Evolutionary conservation across 129 eudicot genomes (phyloP), one percentile per base, ranked within the genome.

Genomic region (Helianthus annuus): DNA sequence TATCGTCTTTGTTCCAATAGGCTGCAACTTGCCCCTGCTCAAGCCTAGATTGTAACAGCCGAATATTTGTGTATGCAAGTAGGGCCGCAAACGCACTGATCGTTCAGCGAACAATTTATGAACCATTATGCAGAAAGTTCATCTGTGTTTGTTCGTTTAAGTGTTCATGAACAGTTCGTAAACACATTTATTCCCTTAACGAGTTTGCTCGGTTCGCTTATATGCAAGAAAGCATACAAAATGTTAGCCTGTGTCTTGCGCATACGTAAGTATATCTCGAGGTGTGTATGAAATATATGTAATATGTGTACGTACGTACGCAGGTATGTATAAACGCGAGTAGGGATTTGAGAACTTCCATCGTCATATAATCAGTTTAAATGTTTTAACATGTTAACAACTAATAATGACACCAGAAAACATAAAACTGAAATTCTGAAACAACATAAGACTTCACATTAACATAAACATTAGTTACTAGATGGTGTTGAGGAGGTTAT

Each of bases 401-500:
- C 7, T 12, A 24, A 22, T 22, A 13, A 57, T 57, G 10, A 10
- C 4, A 5, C 6, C 5, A 27, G 1, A 22, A 58, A 63, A 63
- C 49, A 63, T 32, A 3, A 68, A 4, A 58, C 12, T 48, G 13
- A 10, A 76, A 68, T 61, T 48, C 2, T 17, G 16, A 69, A 69
- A 69, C 59, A 61, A 24, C 44, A 52, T 22, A 52, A 51, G 34
- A 48, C 14, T 49, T 77, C 32, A 59, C 64, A 69, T 40, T 24
- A 77, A 49, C 64, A 69, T 40, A 24, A 77, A 49, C 55, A 65
- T 9, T 11, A 78, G 70, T 17, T 32, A 24, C 46, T 17, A 45
- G 69, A 74, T 12, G 78, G 78, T 0, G 69, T 71, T 32, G 86
- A 54, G 72, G 60, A 53, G 19, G 66, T 68, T 38, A 70, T 62